Base-by-base conservation (phyloP, 495 filamentous ascomycete species). In the Xylaria sp. region DNA sequence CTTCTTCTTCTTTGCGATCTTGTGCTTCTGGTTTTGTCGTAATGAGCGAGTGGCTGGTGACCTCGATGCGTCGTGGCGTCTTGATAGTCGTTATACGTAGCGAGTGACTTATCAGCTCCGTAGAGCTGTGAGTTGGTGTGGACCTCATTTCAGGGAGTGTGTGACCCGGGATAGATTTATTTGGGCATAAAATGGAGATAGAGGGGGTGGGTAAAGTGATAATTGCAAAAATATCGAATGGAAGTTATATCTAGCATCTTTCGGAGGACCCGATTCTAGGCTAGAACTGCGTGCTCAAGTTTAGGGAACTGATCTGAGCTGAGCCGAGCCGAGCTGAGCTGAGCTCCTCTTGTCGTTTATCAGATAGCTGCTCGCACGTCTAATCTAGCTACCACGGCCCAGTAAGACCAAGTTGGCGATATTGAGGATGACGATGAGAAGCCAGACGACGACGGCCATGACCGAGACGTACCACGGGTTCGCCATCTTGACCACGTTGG, bases 341-440 rank as follows among this genome's bases (percentile, higher is more conserved):
- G 50, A 1, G 50, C 11, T 15, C 24, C 12, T 53, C 8, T 31
- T 26, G 52, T 55, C 21, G 50, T 53, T 44, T 26, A n/a, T 3
- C 50, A 24, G 12, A 11, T 15, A 31, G 24, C 5, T 11, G 11
- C 12, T 11, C 40, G 9, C 40, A 8, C 9, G 40, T 41, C 40
- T 41, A 41, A 1, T 41, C 61, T 71, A 70, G 3, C 61, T 71
- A 70, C 89, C 90, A 69, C 88, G 67, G 8, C 89, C 90, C n/a
- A 92, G 77, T 48, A 94, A 74, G 5, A 92, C 92, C 76, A 93
- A 77, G 73, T 92, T 86, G 9, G 91, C 89, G 35, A 93, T 82
- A 76, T 94, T 93, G 90, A 94, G 92, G 21, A 90, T 78, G 1
- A 85, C 85, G 71, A 94, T 92, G 50, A 93, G 74, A 12, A 91